Conservation (phyloP, 1,139 yeast genomes). For the Suhomyces terraborum region DNA sequence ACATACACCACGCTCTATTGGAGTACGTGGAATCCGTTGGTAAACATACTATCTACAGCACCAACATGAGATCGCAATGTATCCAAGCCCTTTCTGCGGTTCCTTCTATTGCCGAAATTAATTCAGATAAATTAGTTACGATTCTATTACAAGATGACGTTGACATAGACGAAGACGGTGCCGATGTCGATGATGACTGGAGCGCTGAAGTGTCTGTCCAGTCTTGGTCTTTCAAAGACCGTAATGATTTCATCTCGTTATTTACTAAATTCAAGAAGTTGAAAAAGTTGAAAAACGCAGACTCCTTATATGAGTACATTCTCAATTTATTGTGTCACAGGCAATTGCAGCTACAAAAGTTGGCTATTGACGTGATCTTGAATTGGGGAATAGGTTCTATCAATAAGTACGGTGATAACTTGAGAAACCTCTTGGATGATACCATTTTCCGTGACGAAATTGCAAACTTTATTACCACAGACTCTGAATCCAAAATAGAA, state of each 20-base stretch:
- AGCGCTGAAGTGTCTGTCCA: neutral
- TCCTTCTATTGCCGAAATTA: slow-evolving; percentile 68
- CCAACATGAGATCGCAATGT: slow-evolving; percentile 48
- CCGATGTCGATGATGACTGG: slow-evolving; percentile 20
- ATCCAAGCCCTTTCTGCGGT: slow-evolving; percentile 52
- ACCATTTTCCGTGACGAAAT: slow-evolving; percentile 84
- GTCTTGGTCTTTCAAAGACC: slow-evolving; percentile 63
- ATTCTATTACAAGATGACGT: slow-evolving; percentile 46
- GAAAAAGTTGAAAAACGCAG: slow-evolving; percentile 52
- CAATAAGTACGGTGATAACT: slow-evolving; percentile 69
- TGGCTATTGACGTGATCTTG: slow-evolving; percentile 72
- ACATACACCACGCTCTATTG: slow-evolving; percentile 33
- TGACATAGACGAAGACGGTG: slow-evolving; percentile 24
- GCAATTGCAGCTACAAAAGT: slow-evolving; percentile 62
- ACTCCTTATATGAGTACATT: slow-evolving; percentile 54
- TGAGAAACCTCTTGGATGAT: slow-evolving; percentile 78
- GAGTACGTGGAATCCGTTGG: slow-evolving; percentile 35
- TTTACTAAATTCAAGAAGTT: slow-evolving; percentile 69
- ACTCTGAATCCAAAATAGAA: slow-evolving; percentile 59
- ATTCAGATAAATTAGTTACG: slow-evolving; percentile 58
- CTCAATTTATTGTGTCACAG: slow-evolving; percentile 64
- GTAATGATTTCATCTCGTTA: slow-evolving; percentile 59
- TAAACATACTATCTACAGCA: slow-evolving; percentile 36
- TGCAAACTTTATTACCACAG: slow-evolving; percentile 56
- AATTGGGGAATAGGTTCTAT: slow-evolving; percentile 62